Evolutionary conservation across 169 alveolate species (phyloP).

Genomic region (Plasmodium adleri): DNA sequence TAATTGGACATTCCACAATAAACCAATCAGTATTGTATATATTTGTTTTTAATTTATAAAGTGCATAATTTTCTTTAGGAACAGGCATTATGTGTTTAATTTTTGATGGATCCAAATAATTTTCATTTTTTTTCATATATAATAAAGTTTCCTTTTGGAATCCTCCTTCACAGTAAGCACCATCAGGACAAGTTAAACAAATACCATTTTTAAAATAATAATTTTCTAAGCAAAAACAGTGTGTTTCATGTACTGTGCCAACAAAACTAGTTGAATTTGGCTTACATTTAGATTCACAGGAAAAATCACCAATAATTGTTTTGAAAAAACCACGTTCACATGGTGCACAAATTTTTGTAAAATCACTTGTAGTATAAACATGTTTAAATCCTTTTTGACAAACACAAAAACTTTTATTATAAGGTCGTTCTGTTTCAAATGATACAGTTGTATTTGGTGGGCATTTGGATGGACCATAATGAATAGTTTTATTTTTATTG

Average conservation of each 20-base stretch:
- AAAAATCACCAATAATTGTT: slow-evolving; percentile 79
- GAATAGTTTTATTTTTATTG: slow-evolving; percentile 70
- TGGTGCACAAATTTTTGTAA: slow-evolving; percentile 79
- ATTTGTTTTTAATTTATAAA: slow-evolving; percentile 71
- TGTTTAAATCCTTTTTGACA: slow-evolving; percentile 71
- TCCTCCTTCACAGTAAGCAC: slow-evolving; percentile 83
- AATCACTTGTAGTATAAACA: slow-evolving; percentile 46
- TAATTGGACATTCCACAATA: slow-evolving; percentile 80
- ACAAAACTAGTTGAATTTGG: slow-evolving; percentile 77
- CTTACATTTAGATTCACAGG: slow-evolving; percentile 81
- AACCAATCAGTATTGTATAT: slow-evolving; percentile 80
- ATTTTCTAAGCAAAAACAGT: slow-evolving; percentile 82
- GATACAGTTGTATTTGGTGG: slow-evolving; percentile 86
- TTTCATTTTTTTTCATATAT: slow-evolving; percentile 65
- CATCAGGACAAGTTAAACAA: slow-evolving; percentile 82
- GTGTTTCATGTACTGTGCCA: slow-evolving; percentile 80
- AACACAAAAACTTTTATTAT: slow-evolving; percentile 56
- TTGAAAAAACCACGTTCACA: slow-evolving; percentile 82
- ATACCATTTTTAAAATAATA: slow-evolving; percentile 78
- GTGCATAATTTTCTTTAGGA: slow-evolving; percentile 78
- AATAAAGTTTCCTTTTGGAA: slow-evolving; percentile 67
- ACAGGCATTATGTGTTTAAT: slow-evolving; percentile 82
- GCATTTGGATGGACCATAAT: slow-evolving; percentile 84
- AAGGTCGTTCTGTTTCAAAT: slow-evolving; percentile 87
- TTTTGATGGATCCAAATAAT: slow-evolving; percentile 61